phyloP scores from a whole-genome alignment of 768 basidiomycete genomes.

The Tremella fuciformis region DNA sequence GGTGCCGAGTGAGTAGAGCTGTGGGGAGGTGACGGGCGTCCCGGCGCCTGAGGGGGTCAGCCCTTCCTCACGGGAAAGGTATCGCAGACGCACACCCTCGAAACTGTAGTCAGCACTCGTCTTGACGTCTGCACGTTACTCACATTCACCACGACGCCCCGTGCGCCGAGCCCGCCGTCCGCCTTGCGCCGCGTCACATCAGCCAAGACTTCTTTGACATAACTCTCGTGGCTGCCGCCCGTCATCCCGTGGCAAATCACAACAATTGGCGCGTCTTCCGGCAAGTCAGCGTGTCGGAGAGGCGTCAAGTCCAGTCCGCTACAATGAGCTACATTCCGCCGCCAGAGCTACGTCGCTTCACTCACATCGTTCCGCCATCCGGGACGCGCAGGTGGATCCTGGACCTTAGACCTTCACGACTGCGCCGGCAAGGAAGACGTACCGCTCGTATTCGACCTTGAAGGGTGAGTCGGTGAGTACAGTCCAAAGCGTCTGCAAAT shows the following conservation, averaged over 20 bases:
- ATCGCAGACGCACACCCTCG: background rate
- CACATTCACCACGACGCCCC: conserved; percentile 53
- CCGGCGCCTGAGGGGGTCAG: conserved; percentile 67
- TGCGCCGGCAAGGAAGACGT: background rate
- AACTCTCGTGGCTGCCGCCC: conserved; percentile 66
- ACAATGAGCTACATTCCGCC: background rate
- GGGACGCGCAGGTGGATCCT: conserved; percentile 53
- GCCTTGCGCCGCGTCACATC: conserved; percentile 67
- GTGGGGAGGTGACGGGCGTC: conserved; percentile 73
- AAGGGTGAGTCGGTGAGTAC: no score
- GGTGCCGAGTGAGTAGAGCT: conserved; percentile 69
- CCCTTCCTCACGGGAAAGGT: conserved; percentile 27
- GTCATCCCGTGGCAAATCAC: conserved; percentile 50
- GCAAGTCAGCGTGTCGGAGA: conserved; percentile 23
- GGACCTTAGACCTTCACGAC: background rate
- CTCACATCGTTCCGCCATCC: conserved; percentile 55
- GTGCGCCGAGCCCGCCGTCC: conserved; percentile 83
- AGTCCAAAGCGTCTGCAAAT: no score
- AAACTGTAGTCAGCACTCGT: background rate
- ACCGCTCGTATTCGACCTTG: no score
- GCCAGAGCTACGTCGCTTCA: background rate
- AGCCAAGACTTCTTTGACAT: conserved; percentile 76
- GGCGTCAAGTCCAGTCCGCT: conserved; percentile 48
- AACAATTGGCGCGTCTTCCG: conserved; percentile 37
- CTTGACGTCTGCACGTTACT: background rate